Conservation (phyloP, 2,329 filamentous ascomycete genomes). For the Colletotrichum australisinense region DNA sequence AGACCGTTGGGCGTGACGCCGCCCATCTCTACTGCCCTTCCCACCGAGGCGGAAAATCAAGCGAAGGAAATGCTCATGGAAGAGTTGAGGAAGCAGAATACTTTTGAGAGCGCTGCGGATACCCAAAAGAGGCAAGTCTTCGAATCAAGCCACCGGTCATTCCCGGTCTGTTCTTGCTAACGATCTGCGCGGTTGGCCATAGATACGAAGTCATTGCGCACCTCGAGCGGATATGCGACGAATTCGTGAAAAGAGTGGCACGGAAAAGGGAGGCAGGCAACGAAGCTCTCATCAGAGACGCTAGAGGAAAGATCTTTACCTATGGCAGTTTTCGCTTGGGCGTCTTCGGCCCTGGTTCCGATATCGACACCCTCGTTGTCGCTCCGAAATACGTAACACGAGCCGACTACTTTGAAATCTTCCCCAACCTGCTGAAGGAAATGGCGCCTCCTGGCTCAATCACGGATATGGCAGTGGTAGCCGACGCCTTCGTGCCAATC, state of each 20-base stretch:
- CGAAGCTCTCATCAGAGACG: constrained; percentile 81
- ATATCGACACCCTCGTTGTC: constrained; percentile 96
- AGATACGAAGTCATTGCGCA: constrained; percentile 80
- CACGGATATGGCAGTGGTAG: constrained; percentile 85
- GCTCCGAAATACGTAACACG: constrained; percentile 89
- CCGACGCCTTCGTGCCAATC: constrained; percentile 93
- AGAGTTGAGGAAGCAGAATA: constrained; percentile 89
- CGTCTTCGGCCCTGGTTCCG: constrained; percentile 93
- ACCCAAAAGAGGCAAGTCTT: constrained; percentile 79
- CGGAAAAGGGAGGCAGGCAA: constrained; percentile 77
- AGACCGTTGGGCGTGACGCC: constrained; percentile 77
- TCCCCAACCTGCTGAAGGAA: constrained; percentile 81
- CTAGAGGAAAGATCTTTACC: constrained; percentile 93
- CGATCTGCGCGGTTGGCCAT: not conserved
- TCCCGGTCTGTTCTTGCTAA: not conserved
- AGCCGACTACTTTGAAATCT: constrained; percentile 91
- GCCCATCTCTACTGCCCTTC: constrained; percentile 82
- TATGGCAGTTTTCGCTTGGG: constrained; percentile 96
- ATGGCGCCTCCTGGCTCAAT: constrained; percentile 85
- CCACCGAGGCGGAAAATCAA: constrained; percentile 80
- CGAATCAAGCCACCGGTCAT: not conserved
- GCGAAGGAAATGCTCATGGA: constrained; percentile 83
- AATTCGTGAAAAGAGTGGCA: constrained; percentile 88
- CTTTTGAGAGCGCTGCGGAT: constrained; percentile 87
- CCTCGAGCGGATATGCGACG: constrained; percentile 82